phyloP scores from a whole-genome alignment of 176 grass and related monocot species.

The Musa beccarii region DNA sequence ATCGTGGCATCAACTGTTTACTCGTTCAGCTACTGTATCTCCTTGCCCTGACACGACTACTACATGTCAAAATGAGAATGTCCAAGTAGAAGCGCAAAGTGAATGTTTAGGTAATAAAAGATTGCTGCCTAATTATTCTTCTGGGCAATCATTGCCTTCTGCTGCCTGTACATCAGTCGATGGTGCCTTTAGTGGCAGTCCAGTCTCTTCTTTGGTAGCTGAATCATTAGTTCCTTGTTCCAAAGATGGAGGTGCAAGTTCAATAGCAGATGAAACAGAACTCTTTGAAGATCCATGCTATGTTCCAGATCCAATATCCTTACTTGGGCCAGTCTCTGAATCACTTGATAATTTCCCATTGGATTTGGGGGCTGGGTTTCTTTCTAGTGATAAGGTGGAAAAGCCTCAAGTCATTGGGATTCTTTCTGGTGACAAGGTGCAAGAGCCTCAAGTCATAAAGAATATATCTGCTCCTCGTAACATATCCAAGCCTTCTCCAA shows the following conservation, averaged over 20 bases:
- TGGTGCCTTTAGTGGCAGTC: not conserved
- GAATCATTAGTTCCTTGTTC: conserved; percentile 3
- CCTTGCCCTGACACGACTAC: not conserved
- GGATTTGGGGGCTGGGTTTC: conserved; percentile 40
- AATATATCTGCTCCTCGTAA: conserved; percentile 7
- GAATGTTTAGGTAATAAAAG: conserved; percentile 1
- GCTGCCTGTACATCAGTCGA: not conserved
- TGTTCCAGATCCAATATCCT: conserved; percentile 63
- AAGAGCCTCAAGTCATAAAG: conserved; percentile 34
- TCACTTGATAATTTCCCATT: conserved; percentile 46
- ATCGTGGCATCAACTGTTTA: conserved; percentile 19
- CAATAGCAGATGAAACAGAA: conserved; percentile 6
- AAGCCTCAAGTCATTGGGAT: conserved; percentile 40
- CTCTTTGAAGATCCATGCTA: conserved; percentile 84
- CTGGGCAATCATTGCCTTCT: not conserved
- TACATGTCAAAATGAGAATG: conserved; percentile 3
- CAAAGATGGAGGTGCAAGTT: not conserved
- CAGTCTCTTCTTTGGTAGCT: not conserved
- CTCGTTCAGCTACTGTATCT: not conserved
- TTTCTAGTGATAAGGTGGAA: conserved; percentile 29
- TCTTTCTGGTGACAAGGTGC: conserved; percentile 26
- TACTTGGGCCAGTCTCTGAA: conserved; percentile 78
- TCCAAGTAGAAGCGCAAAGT: conserved; percentile 4
- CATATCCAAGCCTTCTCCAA: conserved; percentile 59
- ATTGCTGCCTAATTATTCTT: conserved; percentile 35